A percentile compares a stretch with the other conserved stretches of the same genome.
phyloP scores from a whole-genome alignment of 768 basidiomycete species.

The Suillus lakei region DNA sequence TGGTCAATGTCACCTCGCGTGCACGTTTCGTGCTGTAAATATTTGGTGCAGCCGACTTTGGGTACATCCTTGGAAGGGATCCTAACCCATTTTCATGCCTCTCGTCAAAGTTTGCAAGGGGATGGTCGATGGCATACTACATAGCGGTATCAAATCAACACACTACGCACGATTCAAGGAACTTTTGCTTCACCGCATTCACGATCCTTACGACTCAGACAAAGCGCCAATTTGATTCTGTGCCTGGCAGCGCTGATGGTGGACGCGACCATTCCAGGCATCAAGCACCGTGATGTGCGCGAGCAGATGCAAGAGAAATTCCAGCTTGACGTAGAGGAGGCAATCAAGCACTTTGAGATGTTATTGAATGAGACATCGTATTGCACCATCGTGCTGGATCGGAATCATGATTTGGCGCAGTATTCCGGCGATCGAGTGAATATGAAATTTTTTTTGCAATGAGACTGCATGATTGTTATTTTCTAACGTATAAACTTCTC shows the following conservation, averaged over 20 bases:
- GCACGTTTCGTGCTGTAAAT: constrained; percentile 16
- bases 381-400: constrained; percentile 89
- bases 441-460: too few species aligned
- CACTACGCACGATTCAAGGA: constrained; percentile 97
- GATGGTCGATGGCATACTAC: constrained; percentile 99
- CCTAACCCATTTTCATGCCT: constrained; percentile 97
- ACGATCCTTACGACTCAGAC: constrained; percentile 92
- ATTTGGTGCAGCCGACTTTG: constrained; percentile 81
- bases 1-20: constrained; percentile 49
- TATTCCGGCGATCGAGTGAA: too few species aligned
- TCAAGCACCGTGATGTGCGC: constrained; percentile 87
- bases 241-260: constrained; percentile 97
- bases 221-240: constrained; percentile 95
- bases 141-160: constrained; percentile 90
- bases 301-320: constrained; percentile 97
- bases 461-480: too few species aligned
- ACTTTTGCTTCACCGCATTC: constrained; percentile 95
- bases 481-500: too few species aligned
- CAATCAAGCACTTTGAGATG: constrained; percentile 95
- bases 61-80: constrained; percentile 96
- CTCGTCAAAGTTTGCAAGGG: constrained; percentile 99
- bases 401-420: constrained; percentile 89
- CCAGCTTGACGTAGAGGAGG: constrained; percentile 92
- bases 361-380: constrained; percentile 94
- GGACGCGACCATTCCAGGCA: constrained; percentile 96